Conservation (phyloP, 345 rosid genomes). For the Bruguiera gymnorhiza region DNA sequence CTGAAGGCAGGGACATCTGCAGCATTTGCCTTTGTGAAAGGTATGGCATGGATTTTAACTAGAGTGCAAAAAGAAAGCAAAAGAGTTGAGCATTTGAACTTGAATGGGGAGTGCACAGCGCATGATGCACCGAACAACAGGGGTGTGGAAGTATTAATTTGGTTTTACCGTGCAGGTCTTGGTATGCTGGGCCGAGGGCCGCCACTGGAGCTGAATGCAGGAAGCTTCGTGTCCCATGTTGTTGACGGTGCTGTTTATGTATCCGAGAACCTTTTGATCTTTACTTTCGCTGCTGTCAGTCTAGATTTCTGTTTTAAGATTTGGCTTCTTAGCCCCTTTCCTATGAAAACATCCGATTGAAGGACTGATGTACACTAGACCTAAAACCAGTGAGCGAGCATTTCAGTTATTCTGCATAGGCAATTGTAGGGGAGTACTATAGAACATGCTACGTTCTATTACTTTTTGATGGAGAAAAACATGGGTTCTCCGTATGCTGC, state of each 20-base stretch:
- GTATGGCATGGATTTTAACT: conserved; percentile 25
- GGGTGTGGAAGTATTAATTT: background rate
- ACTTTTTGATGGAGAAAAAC: no score
- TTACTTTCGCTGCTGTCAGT: conserved; percentile 49
- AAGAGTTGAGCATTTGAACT: background rate
- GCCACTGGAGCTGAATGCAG: conserved; percentile 51
- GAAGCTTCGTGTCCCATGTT: conserved; percentile 46
- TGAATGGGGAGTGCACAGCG: background rate
- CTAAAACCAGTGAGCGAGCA: background rate
- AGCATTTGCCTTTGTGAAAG: conserved; percentile 79
- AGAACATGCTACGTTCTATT: no score
- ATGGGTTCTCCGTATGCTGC: no score
- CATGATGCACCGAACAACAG: no score
- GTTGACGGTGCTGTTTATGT: conserved; percentile 40
- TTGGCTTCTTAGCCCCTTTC: conserved; percentile 52
- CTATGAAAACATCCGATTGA: conserved; percentile 27
- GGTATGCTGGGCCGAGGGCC: conserved; percentile 55
- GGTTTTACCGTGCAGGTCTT: conserved; percentile 50
- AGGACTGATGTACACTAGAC: conserved; percentile 11
- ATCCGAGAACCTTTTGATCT: conserved; percentile 47
- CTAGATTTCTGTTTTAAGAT: conserved; percentile 59
- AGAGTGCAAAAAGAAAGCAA: background rate
- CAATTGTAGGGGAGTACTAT: no score
- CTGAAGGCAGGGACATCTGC: conserved; percentile 73
- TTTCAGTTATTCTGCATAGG: no score